These are phyloP conservation scores for Coffea humblotiana DNA, from an alignment of 305 asterid species.

Conservation along the genomic window DNA sequence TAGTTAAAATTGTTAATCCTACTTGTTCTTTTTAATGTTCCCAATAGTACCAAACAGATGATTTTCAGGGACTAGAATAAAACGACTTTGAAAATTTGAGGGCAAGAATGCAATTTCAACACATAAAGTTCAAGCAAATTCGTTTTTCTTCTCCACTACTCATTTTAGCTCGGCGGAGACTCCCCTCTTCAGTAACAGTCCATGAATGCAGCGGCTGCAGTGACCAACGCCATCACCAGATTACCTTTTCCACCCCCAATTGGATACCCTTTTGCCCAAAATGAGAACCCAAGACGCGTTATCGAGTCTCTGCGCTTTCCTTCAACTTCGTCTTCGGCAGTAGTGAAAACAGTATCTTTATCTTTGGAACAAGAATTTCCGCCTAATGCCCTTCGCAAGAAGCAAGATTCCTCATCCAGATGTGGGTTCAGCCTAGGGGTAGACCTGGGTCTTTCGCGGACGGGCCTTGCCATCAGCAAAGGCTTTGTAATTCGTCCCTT, in stretches of 20 bases:
- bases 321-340: neutral
- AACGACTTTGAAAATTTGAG: neutral
- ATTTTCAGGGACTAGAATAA: neutral
- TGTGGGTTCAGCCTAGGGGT: slow-evolving; percentile 90
- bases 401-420: slow-evolving; percentile 63
- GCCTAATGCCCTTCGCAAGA: slow-evolving; percentile 66
- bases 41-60: neutral
- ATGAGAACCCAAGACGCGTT: neutral
- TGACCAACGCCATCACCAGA: neutral
- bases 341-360: neutral
- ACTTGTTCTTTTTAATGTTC: too few relatives aligned
- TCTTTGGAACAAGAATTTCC: slow-evolving; percentile 45
- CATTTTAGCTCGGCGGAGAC: neutral
- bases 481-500: slow-evolving; percentile 78
- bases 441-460: slow-evolving; percentile 74
- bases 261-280: neutral
- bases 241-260: neutral
- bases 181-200: neutral
- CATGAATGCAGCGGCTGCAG: slow-evolving; percentile 12
- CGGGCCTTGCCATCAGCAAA: slow-evolving; percentile 88
- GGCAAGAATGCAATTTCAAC: neutral
- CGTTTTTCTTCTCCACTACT: neutral
- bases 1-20: too few relatives aligned
- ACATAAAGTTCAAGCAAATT: neutral
- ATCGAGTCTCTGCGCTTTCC: neutral